Evolutionary conservation across 805 yeast species (phyloP).

Genomic region (Sugiyamaella qingdaonensis): DNA sequence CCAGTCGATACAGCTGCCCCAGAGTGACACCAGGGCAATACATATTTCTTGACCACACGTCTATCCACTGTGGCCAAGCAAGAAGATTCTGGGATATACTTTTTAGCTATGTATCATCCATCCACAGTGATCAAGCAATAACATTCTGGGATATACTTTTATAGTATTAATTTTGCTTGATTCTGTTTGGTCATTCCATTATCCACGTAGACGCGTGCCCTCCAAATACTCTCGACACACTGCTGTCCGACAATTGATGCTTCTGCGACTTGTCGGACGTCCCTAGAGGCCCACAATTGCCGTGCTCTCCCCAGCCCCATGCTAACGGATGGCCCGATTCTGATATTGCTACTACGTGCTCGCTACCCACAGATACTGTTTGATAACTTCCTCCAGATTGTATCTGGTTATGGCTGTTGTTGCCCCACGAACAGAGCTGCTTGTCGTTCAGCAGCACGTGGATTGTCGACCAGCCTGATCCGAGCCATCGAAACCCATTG

Average conservation of each 20-base stretch:
- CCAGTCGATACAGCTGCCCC: conserved; percentile 21
- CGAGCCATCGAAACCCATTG: conserved; percentile 24
- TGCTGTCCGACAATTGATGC: neutral
- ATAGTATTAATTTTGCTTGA: too few relatives aligned
- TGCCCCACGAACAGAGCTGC: conserved; percentile 56
- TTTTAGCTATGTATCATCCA: neutral
- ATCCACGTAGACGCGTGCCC: conserved; percentile 25
- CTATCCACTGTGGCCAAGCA: conserved; percentile 20
- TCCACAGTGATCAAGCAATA: conserved; percentile 21
- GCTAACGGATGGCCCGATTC: conserved; percentile 36
- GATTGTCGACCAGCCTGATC: conserved; percentile 76
- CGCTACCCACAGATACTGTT: conserved; percentile 62
- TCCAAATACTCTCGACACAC: conserved; percentile 10
- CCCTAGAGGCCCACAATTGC: conserved; percentile 67
- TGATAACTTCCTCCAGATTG: conserved; percentile 26
- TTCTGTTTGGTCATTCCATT: too few relatives aligned
- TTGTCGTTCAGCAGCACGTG: conserved; percentile 41
- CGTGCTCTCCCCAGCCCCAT: conserved; percentile 99
- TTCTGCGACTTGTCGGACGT: conserved; percentile 1
- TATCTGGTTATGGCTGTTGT: conserved; percentile 70
- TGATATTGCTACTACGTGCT: conserved; percentile 59
- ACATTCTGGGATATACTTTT: conserved; percentile 21
- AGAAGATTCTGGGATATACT: conserved; percentile 27
- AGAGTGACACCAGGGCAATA: conserved; percentile 24
- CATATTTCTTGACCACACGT: conserved; percentile 22